A percentile compares a stretch with the other conserved stretches of the same genome.
Evolutionary conservation across 371 early-diverging fungal genomes (phyloP).

Genomic region (Lichtheimia ramosa): DNA sequence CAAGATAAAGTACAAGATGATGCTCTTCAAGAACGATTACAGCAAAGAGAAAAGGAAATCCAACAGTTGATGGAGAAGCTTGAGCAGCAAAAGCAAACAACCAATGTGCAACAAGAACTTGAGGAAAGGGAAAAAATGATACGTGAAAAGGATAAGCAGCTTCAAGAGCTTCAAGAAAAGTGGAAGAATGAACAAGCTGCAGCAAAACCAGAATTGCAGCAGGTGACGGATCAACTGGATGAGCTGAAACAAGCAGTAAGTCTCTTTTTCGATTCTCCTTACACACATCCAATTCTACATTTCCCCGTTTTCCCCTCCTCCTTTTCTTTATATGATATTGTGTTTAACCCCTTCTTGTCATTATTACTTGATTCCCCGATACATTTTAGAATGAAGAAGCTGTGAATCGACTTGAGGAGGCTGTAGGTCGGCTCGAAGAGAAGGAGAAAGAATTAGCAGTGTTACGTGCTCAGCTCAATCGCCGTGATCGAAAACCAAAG

Average conservation of each 20-base stretch:
- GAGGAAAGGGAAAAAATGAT: conserved; percentile 37
- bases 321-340: background rate
- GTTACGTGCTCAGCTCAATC: conserved; percentile 31
- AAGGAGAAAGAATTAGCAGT: conserved; percentile 43
- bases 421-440: conserved; percentile 31
- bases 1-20: conserved; percentile 8
- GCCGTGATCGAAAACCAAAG: conserved; percentile 33
- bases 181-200: conserved; percentile 39
- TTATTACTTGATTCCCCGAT: background rate
- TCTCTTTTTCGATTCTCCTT: background rate
- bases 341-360: background rate
- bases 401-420: conserved; percentile 30
- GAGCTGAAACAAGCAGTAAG: conserved; percentile 41
- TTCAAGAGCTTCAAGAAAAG: conserved; percentile 31
- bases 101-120: conserved; percentile 12
- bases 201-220: conserved; percentile 40
- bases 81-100: conserved; percentile 12
- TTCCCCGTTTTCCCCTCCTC: background rate
- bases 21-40: conserved; percentile 7
- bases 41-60: conserved; percentile 28
- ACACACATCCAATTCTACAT: background rate
- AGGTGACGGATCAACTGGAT: conserved; percentile 37
- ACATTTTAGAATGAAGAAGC: conserved; percentile 36
- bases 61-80: conserved; percentile 22
- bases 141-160: conserved; percentile 26